Conservation (phyloP, 176 grass and related monocot species). For the Leersia perrieri region DNA sequence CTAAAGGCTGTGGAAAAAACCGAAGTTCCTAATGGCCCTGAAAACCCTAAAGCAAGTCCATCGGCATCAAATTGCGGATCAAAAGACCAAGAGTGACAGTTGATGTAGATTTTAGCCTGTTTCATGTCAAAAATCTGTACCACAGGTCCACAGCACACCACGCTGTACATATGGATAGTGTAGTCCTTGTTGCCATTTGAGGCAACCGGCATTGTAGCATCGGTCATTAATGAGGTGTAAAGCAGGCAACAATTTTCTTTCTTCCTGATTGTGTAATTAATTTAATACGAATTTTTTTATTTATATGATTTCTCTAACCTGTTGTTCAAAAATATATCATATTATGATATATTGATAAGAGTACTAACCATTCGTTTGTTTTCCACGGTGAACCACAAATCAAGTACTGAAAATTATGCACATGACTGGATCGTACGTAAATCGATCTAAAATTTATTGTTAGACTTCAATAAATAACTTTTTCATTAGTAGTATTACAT, state of each 20-base stretch:
- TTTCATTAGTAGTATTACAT: too few species aligned
- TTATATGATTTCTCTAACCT: neutral
- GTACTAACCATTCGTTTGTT: too few species aligned
- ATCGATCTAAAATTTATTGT: too few species aligned
- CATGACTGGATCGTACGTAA: too few species aligned
- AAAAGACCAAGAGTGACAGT: neutral
- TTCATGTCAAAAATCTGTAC: neutral
- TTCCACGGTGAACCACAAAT: too few species aligned
- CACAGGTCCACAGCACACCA: slow-evolving; percentile 12
- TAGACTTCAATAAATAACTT: too few species aligned
- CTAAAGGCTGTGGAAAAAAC: slow-evolving; percentile 9
- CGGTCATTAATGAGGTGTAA: slow-evolving; percentile 40
- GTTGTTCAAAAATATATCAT: neutral
- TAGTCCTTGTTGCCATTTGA: slow-evolving; percentile 34
- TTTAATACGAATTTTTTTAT: slow-evolving; percentile 12
- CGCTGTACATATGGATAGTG: slow-evolving; percentile 34
- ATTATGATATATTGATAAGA: neutral
- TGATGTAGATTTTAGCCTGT: slow-evolving; percentile 9
- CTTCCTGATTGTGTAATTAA: slow-evolving; percentile 35
- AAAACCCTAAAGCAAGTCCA: neutral
- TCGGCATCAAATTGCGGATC: neutral
- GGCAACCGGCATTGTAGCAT: slow-evolving; percentile 45
- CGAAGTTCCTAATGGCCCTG: neutral
- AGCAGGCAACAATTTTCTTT: slow-evolving; percentile 10
- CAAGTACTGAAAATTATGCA: too few species aligned